Evolutionary conservation across 495 filamentous ascomycete species (phyloP), one percentile per base, ranked within the genome.

Genomic region (Podospora pseudopauciseta): DNA sequence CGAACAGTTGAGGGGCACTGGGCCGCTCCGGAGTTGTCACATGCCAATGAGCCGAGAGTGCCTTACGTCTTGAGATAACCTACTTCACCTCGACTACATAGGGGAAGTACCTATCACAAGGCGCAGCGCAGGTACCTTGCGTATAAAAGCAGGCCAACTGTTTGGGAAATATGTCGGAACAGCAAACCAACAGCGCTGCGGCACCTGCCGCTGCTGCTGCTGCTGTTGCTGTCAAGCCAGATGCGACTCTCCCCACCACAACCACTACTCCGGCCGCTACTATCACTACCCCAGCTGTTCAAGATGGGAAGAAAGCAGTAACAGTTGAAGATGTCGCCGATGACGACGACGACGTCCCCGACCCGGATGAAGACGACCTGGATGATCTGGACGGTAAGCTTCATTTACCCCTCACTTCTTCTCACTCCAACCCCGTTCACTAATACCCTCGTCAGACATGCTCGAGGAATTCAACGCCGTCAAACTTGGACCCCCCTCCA

Each of bases 321-420:
- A 74, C 75, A 11, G 75, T 75, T 5, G 71, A 71, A n/a, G 67
- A 71, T 53, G 63, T 32, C 20, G 59, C 19, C 3, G 55, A 72
- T 53, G 71, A 77, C 27, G 71, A 77, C 27, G 85, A 83, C n/a
- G 81, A 86, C 68, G 86, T 84, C 0, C 84, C 89, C 19, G 91
- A 93, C 74, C 90, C 90, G 30, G 91, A 92, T 69, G 91, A 92
- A 75, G 91, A 93, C 76, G 93, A 97, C 74, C 85, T 96, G 20
- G 93, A 97, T 75, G 94, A 97, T 75, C 81, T 98, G 57, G 94
- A 98, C 78, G 94, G 92, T 91, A 74, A 61, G 82, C 71, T 6
- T 34, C 56, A 53, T 19, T 19, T 6, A 13, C 15, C 26, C 18
- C 58, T 27, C n/a, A 30, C 59, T 32, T 56, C 15, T 56, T 15